A percentile compares a stretch with the other conserved stretches of the same genome.
These are phyloP conservation scores for Moringa oleifera DNA, from an alignment of 345 rosid genomes.

Conservation along the genomic window DNA sequence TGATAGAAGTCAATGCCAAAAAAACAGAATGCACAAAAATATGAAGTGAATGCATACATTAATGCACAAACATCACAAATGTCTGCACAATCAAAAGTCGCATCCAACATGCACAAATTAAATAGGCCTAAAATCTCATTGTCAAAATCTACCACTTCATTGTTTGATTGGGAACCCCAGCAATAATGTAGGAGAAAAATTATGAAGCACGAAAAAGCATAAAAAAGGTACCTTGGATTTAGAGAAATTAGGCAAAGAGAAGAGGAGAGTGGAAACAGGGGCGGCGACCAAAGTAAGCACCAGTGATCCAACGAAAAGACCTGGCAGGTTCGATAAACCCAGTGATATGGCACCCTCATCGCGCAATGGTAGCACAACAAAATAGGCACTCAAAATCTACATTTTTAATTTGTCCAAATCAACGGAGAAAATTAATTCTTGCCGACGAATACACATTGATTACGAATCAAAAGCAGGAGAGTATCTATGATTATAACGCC, in stretches of 20 bases:
- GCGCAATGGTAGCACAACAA: conserved; percentile 81
- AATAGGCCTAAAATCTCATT: too few species aligned
- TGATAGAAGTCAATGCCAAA: too few species aligned
- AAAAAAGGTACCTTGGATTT: conserved; percentile 55
- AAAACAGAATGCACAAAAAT: neutral
- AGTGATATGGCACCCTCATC: conserved; percentile 90
- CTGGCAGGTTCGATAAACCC: conserved; percentile 75
- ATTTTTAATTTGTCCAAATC: neutral
- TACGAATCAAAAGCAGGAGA: neutral
- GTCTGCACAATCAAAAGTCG: too few species aligned
- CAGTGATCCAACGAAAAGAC: conserved; percentile 70
- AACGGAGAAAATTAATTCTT: neutral
- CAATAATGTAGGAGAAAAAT: too few species aligned
- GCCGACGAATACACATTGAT: neutral
- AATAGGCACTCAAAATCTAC: conserved; percentile 85
- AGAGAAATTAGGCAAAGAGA: conserved; percentile 70
- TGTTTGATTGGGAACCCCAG: too few species aligned
- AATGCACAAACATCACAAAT: neutral
- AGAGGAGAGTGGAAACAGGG: conserved; percentile 79
- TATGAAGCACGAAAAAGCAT: neutral
- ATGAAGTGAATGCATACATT: too few species aligned
- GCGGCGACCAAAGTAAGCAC: conserved; percentile 78
- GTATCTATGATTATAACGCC: neutral
- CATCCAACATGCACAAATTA: too few species aligned
- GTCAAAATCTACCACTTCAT: too few species aligned